Base-by-base conservation (phyloP, 805 yeast genomes). In the Lachancea fermentati region DNA sequence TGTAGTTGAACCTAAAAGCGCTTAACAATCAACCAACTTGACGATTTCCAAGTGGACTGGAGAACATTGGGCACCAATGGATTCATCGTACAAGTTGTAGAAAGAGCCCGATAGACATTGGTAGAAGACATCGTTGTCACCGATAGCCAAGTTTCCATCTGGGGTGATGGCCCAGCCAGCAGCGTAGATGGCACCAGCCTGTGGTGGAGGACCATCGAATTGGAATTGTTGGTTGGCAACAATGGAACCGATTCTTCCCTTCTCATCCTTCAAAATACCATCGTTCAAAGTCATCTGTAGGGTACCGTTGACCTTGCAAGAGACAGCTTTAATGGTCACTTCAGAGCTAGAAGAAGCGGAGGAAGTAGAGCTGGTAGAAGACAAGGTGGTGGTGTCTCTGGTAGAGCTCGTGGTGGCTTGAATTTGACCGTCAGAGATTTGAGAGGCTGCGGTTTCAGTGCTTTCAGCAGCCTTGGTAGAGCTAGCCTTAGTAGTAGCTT, bases 181-280 rank as follows among this genome's bases (percentile, higher is more conserved):
- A 48, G 84, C 81, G 55, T 72, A 75, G 52, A 76, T 69, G 36
- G 81, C 68, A 56, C 81, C 82, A 25, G 79, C 83, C 69, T 80
- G 86, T 50, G 86, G 85, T 61, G 85, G 81, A 43, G 85, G 85
- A 54, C 85, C 85, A 59, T 81, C 85, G 58, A 79, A 79, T 67
- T 79, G 86, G 74, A 80, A 78, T 67, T 81, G 87, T 67, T 80
- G 71, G 77, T 79, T 79, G 36, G 85, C 73, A 44, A 80, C 86
- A 61, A 80, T 78, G 36, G 85, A 73, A 49, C 86, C 86, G 49
- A 80, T 63, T 72, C 87, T 76, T 34, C 79, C 81, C 48, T 66
- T 53, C 19, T 70, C 49, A 52, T 80, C 87, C 24, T 62, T 69
- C 53, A 81, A 68, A 36, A 76, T 57, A 46, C 78, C 67, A 15